These are phyloP conservation scores for Claviceps pazoutovae DNA, from an alignment of 2,329 filamentous ascomycete species.

Conservation along the genomic window DNA sequence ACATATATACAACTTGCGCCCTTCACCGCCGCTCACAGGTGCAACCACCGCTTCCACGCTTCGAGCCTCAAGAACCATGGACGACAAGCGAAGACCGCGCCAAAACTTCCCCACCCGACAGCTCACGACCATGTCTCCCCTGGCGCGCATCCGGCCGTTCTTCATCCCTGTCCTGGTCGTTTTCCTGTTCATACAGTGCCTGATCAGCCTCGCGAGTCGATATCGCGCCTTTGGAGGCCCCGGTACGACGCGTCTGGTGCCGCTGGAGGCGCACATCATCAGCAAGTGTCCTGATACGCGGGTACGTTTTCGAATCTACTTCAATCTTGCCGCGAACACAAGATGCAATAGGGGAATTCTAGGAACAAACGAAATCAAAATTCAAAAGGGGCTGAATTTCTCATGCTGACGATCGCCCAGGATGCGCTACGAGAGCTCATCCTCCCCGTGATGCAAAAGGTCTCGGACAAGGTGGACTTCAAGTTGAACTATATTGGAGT, in stretches of 20 bases:
- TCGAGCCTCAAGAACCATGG: background rate
- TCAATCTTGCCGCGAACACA: background rate
- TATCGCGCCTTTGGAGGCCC: background rate
- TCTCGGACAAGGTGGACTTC: slow-evolving; percentile 79
- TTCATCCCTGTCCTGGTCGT: slow-evolving; percentile 2
- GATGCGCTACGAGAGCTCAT: slow-evolving; percentile 72
- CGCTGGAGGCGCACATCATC: slow-evolving; percentile 91
- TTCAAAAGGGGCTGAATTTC: too few species aligned
- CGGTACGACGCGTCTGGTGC: slow-evolving; percentile 36
- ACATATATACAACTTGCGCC: too few species aligned
- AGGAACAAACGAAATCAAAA: too few species aligned
- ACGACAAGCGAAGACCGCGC: slow-evolving; percentile 1
- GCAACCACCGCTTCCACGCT: background rate
- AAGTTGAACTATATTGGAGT: slow-evolving; percentile 78
- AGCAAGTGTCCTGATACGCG: slow-evolving; percentile 88
- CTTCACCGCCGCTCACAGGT: too few species aligned
- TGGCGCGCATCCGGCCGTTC: slow-evolving; percentile 2
- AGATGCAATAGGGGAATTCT: background rate
- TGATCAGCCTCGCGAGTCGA: background rate
- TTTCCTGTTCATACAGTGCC: slow-evolving; percentile 1
- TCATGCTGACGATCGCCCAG: slow-evolving; percentile 14
- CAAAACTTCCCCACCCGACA: background rate
- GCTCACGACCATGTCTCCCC: slow-evolving; percentile 1
- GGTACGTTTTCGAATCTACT: slow-evolving; percentile 19
- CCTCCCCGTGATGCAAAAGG: slow-evolving; percentile 71